A percentile compares a stretch with the other conserved stretches of the same genome.
These are phyloP conservation scores for Xylaria curta DNA, from an alignment of 495 filamentous ascomycete species.

Conservation along the genomic window DNA sequence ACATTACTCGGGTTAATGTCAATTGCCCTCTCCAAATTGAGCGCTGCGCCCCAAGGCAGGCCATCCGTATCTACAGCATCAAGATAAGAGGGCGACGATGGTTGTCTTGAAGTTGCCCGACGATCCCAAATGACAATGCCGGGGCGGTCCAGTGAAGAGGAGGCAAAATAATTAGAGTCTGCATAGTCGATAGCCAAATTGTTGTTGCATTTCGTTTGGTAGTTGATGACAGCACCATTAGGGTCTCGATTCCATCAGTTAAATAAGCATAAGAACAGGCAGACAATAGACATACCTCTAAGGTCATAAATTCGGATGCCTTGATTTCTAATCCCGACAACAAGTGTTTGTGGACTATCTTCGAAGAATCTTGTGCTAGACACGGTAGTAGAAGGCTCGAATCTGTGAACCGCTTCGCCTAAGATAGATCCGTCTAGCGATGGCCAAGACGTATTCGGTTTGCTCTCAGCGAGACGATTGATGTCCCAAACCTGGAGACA, in stretches of 20 bases:
- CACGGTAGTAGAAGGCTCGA: conserved; percentile 85
- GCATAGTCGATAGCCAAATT: conserved; percentile 88
- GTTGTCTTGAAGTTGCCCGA: conserved; percentile 63
- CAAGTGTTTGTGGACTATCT: conserved; percentile 79
- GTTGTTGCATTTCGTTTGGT: conserved; percentile 83
- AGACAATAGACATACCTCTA: conserved; percentile 62
- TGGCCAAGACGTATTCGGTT: conserved; percentile 45
- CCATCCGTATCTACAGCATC: conserved; percentile 56
- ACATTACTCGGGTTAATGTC: conserved; percentile 55
- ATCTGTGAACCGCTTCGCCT: conserved; percentile 69
- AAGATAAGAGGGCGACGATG: conserved; percentile 51
- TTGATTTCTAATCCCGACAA: conserved; percentile 84
- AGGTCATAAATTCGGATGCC: conserved; percentile 90
- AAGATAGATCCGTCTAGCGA: conserved; percentile 44
- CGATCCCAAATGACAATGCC: conserved; percentile 91
- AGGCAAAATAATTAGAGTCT: conserved; percentile 94
- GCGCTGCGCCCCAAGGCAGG: conserved; percentile 62
- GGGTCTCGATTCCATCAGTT: conserved; percentile 48
- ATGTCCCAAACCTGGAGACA: conserved; percentile 96
- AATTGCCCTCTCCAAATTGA: conserved; percentile 72
- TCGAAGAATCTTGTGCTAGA: conserved; percentile 91
- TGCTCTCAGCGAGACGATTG: conserved; percentile 63
- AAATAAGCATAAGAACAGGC: conserved; percentile 12
- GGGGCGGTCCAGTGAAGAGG: conserved; percentile 70
- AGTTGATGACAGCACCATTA: conserved; percentile 60